phyloP scores from a whole-genome alignment of 352 stramenopile genomes.

The Saprolegnia parasitica region DNA sequence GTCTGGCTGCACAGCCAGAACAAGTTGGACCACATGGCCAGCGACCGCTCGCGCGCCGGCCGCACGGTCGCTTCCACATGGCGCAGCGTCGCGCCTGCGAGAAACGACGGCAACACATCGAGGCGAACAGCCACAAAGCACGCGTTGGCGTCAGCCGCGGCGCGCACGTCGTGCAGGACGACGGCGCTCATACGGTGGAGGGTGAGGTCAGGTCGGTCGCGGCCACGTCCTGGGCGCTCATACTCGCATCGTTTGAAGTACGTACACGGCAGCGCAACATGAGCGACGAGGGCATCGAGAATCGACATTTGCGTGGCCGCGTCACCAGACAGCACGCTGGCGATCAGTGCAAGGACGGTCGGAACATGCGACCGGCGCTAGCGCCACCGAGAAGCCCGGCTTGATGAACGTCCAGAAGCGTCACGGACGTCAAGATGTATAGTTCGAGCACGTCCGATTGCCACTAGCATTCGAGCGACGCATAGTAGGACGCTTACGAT shows the following conservation, averaged over 20 bases:
- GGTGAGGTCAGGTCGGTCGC: constrained; percentile 5
- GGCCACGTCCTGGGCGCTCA: background rate
- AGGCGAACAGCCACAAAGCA: constrained; percentile 13
- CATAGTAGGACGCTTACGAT: background rate
- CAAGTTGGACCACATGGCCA: too few relatives aligned
- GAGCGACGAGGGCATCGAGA: constrained; percentile 1
- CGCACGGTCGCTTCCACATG: background rate
- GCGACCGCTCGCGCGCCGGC: too few relatives aligned
- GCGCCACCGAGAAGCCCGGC: background rate
- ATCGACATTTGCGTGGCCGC: constrained; percentile 2
- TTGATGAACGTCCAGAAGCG: background rate
- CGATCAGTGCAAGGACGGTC: background rate
- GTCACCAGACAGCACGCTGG: background rate
- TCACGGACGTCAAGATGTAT: background rate
- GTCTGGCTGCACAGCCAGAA: background rate
- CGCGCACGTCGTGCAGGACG: constrained; percentile 10
- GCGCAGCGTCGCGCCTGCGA: background rate
- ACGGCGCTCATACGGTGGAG: constrained; percentile 21
- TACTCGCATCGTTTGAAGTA: background rate
- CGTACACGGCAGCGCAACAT: background rate
- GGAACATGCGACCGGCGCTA: too few relatives aligned
- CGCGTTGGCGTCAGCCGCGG: background rate
- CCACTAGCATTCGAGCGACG: background rate
- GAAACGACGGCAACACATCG: constrained; percentile 8
- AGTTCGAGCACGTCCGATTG: background rate